These are phyloP conservation scores for Hypomyces perniciosus DNA, from an alignment of 2,329 filamentous ascomycete species.

Conservation along the genomic window DNA sequence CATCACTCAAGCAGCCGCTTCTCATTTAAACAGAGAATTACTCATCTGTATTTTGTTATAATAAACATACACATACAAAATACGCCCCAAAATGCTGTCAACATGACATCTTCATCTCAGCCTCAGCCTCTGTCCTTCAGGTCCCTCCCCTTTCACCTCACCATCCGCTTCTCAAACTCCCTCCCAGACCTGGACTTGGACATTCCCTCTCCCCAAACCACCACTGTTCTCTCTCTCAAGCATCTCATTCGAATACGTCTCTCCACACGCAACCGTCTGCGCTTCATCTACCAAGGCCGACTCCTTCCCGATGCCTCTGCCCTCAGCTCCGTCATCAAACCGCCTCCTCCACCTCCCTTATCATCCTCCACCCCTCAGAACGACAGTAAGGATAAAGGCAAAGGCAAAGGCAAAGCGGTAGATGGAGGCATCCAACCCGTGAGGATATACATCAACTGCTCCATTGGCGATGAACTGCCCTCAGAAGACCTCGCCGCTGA, in stretches of 20 bases:
- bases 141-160: conserved; percentile 58
- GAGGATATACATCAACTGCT: conserved; percentile 87
- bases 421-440: conserved; percentile 37
- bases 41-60: neutral
- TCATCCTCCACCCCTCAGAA: conserved; percentile 30
- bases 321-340: conserved; percentile 61
- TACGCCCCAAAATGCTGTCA: conserved; percentile 18
- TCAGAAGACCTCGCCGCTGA: conserved; percentile 64
- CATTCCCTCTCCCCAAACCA: conserved; percentile 60
- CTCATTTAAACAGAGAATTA: neutral
- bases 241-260: conserved; percentile 72
- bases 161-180: conserved; percentile 83
- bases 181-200: conserved; percentile 78
- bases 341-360: conserved; percentile 54
- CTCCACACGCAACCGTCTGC: conserved; percentile 64
- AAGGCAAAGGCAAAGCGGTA: conserved; percentile 32
- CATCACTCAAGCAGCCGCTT: neutral
- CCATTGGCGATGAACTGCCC: conserved; percentile 71
- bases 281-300: conserved; percentile 85
- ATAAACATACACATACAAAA: neutral
- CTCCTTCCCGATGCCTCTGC: conserved; percentile 70
- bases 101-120: conserved; percentile 18
- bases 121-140: conserved; percentile 13
- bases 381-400: conserved; percentile 44
- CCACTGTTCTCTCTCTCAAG: conserved; percentile 74